Base-by-base conservation (phyloP, 257 asterid species). In the Galeopsis tetrahit region DNA sequence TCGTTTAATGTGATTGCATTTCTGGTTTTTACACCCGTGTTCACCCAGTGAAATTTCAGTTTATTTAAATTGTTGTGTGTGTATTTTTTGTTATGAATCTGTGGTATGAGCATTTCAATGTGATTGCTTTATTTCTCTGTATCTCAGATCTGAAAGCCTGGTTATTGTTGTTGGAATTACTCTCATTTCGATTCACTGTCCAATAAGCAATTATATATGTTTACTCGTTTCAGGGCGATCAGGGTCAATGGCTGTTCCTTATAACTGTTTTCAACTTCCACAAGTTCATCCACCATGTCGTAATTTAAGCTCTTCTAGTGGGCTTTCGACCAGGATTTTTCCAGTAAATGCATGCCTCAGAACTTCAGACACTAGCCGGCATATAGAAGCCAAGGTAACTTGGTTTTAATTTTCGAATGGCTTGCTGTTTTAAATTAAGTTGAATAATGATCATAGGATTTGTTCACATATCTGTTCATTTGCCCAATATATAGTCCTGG, bases 381-480 rank as follows among this genome's bases (percentile, higher is more conserved):
- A 66, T 65, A 51, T 74, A 43, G 66, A 80, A 77, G 73, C 85
- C 1, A 90, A 90, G 95, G 93, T 88, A 78, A 28, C 10, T 62
- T 4, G 17, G 39, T 35, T 49, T 49, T 15, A 48, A 3, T 13
- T 48, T 48, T 48, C 17, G 17, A 7, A 11, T 48, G 55, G 48
- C 55, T 48, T 48, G 6, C 21, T 11, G 15, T 46, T 46, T 46
- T 4, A 48, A 48, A 48, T 4, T 1, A 4, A n/a, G 11, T 3
- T 13, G 21, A 48, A 48, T 11, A 4, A 11, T 48, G 17, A 11
- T 11, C 21, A n/a, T 48, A 17, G 33, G 59, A 15, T 21, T 10
- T 2, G 15, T 52, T 52, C 4, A 5, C 28, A 51, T 52, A 7
- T 52, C 2, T 52, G 10, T 15, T 15, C 59, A 11, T 48, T 13